Conservation (phyloP, 148 eudicot species). For the Oxyria digyna region DNA sequence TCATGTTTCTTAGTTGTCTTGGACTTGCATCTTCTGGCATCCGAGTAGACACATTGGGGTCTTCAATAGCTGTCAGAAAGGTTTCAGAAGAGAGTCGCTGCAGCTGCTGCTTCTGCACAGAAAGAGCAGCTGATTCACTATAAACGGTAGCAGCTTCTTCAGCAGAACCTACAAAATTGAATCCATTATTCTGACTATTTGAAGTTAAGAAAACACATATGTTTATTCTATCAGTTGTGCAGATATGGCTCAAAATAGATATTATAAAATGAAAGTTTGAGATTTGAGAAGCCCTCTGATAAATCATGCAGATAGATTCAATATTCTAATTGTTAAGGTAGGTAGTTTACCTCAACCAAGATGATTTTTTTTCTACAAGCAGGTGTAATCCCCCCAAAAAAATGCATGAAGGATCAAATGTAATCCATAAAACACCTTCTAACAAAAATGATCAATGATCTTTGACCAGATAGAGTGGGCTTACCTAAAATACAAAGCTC, state of each 20-base stretch:
- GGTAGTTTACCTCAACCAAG: neutral
- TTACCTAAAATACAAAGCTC: slow-evolving; percentile 85
- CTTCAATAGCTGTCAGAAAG: slow-evolving; percentile 36
- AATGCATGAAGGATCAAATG: neutral
- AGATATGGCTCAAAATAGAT: neutral
- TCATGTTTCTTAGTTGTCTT: slow-evolving; percentile 42
- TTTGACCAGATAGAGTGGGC: slow-evolving; percentile 8
- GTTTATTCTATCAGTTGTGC: neutral
- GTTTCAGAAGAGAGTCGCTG: slow-evolving; percentile 30
- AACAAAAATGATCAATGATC: neutral
- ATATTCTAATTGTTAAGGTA: neutral
- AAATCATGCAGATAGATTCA: neutral
- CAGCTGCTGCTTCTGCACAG: slow-evolving; percentile 54
- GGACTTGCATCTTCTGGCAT: slow-evolving; percentile 55
- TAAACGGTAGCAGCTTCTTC: slow-evolving; percentile 69
- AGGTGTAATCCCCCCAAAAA: neutral
- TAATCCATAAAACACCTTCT: neutral
- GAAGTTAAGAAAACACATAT: neutral
- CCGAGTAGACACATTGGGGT: slow-evolving; percentile 30
- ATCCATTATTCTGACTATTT: neutral
- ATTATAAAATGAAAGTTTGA: neutral
- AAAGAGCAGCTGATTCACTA: slow-evolving; percentile 68
- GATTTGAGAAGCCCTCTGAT: neutral
- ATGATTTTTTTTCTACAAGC: neutral
- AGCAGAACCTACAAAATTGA: slow-evolving; percentile 58